Evolutionary conservation across 2,329 filamentous ascomycete species (phyloP).

Genomic region (Capronia epimyces): DNA sequence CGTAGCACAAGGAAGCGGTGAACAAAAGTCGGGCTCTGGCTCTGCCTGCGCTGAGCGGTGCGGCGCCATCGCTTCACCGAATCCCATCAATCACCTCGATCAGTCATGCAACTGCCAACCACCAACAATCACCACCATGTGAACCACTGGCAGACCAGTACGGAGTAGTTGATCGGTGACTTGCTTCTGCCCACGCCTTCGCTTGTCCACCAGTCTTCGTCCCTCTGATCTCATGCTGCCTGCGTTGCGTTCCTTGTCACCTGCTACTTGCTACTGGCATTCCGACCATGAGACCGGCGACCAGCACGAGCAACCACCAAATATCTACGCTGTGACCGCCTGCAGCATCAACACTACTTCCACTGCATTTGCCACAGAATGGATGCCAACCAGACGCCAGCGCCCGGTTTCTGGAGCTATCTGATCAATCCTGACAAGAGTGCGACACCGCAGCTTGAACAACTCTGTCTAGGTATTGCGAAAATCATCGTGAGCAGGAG

Average conservation of each 20-base stretch:
- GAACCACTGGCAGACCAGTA: no score
- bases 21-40: background rate
- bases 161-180: background rate
- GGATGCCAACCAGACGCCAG: slow-evolving; percentile 16
- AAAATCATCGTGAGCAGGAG: slow-evolving; percentile 59
- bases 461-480: slow-evolving; percentile 63
- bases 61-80: background rate
- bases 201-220: background rate
- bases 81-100: background rate
- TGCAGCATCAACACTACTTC: slow-evolving; percentile 3
- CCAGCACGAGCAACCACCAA: background rate
- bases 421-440: slow-evolving; percentile 64
- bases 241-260: background rate
- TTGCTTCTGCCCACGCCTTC: background rate
- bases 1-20: background rate
- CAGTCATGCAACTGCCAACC: background rate
- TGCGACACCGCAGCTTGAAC: slow-evolving; percentile 61
- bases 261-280: no score
- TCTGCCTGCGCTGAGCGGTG: background rate
- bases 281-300: slow-evolving; percentile 19
- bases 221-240: background rate
- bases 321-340: slow-evolving; percentile 12
- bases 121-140: background rate
- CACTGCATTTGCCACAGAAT: slow-evolving; percentile 5
- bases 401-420: slow-evolving; percentile 34